These are phyloP conservation scores for Oemleria cerasiformis DNA, from an alignment of 306 rosid genomes.

Conservation along the genomic window DNA sequence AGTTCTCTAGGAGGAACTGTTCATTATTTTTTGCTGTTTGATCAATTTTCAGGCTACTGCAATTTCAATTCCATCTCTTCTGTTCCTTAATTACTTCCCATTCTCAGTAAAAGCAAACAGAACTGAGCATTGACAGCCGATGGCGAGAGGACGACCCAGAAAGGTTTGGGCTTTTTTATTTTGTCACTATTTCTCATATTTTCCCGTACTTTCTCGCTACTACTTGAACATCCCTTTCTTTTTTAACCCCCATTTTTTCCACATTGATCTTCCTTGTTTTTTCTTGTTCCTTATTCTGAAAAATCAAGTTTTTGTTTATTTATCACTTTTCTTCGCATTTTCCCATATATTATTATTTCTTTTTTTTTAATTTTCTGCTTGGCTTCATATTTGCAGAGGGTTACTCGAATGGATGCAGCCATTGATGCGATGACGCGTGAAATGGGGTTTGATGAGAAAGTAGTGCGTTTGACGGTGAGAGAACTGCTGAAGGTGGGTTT, in stretches of 20 bases:
- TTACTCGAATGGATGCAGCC: conserved; percentile 54
- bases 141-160: conserved; percentile 25
- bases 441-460: conserved; percentile 29
- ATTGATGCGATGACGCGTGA: conserved; percentile 41
- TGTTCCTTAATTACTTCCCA: not conserved
- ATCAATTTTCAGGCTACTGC: no score
- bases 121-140: not conserved
- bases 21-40: no score
- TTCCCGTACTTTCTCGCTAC: not conserved
- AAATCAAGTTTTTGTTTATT: no score
- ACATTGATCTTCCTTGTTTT: not conserved
- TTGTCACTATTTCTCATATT: not conserved
- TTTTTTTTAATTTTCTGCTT: no score
- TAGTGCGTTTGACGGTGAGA: conserved; percentile 33
- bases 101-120: not conserved
- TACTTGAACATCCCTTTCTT: not conserved
- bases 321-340: not conserved
- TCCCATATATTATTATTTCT: no score
- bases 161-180: conserved; percentile 7
- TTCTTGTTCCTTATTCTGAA: not conserved
- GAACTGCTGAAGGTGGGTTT: conserved; percentile 38
- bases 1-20: no score
- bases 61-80: no score
- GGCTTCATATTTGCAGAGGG: conserved; percentile 13
- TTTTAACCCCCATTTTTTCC: not conserved